phyloP scores from a whole-genome alignment of 1,139 yeast genomes.

The Kurtzmaniella quercitrusa region DNA sequence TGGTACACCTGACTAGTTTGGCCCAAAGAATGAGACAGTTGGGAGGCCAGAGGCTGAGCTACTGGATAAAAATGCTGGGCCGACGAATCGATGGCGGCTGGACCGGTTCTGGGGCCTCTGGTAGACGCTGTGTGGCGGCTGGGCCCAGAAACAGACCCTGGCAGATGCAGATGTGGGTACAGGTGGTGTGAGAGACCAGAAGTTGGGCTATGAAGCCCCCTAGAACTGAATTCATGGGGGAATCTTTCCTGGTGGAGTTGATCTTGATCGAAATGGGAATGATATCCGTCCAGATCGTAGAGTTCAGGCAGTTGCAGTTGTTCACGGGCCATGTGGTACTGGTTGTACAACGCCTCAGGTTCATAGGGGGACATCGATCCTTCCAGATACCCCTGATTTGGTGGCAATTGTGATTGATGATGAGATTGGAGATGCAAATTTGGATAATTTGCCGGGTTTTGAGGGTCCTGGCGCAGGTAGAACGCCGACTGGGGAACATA shows the following conservation, averaged over 20 bases:
- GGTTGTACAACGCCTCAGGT: neutral
- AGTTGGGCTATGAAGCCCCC: neutral
- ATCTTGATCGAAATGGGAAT: neutral
- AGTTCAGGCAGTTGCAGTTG: neutral
- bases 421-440: neutral
- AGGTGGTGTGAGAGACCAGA: neutral
- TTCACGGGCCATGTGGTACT: neutral
- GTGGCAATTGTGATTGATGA: conserved; percentile 2
- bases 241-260: too few relatives aligned
- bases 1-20: conserved; percentile 3
- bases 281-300: neutral
- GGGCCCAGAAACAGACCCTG: neutral
- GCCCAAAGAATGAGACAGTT: neutral
- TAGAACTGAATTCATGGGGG: neutral
- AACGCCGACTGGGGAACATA: conserved; percentile 32
- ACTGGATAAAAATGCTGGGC: neutral
- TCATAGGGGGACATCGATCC: neutral
- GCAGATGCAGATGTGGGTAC: conserved; percentile 1
- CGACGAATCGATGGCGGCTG: neutral
- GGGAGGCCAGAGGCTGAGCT: neutral
- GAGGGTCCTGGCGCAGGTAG: conserved; percentile 18
- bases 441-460: neutral
- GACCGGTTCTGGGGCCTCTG: neutral
- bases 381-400: neutral
- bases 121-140: neutral